Base-by-base conservation (phyloP, 306 rosid genomes). In the Dryas drummondii region DNA sequence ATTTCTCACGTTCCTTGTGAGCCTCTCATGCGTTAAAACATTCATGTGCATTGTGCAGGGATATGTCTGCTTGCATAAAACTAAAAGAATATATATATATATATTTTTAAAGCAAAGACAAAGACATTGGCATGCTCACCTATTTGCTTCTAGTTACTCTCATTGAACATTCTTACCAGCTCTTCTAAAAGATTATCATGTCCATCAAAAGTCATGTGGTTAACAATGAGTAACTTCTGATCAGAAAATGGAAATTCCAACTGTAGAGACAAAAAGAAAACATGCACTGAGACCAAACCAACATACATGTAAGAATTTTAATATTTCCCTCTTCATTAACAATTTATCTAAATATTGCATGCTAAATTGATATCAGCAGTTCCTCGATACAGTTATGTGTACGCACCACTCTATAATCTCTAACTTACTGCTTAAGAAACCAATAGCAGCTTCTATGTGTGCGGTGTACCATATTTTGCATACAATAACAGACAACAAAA, bases 131-230 rank as follows among this genome's bases (percentile, higher is more conserved):
- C 32, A 68, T 56, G 72, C 65, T 66, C 46, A 84, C 92, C 90
- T 83, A 87, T 84, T 65, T 70, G 60, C 75, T 84, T 87, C 92
- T 91, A 86, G 47, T 73, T 80, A 82, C 76, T 84, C 57, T 75
- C 84, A 17, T 72, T 64, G 16, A 73, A 81, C 84, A 76, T 86
- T 77, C 78, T 75, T 73, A 90, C 90, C 40, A 65, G 74, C 66
- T 84, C 85, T 57, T 57, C 72, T 65, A 90, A 74, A 84, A 81
- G 81, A 40, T 66, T 74, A 70, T 87, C 96, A 91, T 90, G 88
- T 73, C 75, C 61, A 45, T n/a, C 72, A 83, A 14, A 52, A 66
- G 32, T 40, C 85, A 81, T 27, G 5, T 41, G 42, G 5, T n/a
- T 56, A 71, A 56, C 5, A 49, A 58, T 78, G 72, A 86, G 77